Conservation (phyloP, 441 rosid genomes). For the Corymbia calophylla region DNA sequence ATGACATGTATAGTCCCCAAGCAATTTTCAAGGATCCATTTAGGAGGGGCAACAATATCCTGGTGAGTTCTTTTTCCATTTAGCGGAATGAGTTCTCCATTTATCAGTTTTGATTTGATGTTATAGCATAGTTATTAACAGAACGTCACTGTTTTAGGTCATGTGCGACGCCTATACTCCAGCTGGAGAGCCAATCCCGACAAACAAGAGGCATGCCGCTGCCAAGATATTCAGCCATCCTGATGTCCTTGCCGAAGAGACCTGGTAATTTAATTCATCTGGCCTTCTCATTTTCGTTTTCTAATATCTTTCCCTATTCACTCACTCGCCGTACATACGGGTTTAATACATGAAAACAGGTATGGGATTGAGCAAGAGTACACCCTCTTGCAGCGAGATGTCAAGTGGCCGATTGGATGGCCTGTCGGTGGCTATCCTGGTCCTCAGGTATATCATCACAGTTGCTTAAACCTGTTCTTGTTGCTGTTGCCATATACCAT, state of each 20-base stretch:
- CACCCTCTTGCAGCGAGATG: slow-evolving; percentile 11
- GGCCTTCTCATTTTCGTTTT: background rate
- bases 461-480: background rate
- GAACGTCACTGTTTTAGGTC: background rate
- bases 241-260: slow-evolving; percentile 4
- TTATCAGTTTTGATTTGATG: background rate
- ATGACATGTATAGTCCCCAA: background rate
- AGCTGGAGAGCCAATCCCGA: slow-evolving; percentile 11
- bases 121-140: background rate
- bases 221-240: slow-evolving; percentile 9
- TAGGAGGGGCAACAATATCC: slow-evolving; percentile 9
- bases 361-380: slow-evolving; percentile 14
- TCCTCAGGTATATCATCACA: slow-evolving; percentile 4
- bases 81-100: background rate
- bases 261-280: background rate
- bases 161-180: slow-evolving; percentile 15
- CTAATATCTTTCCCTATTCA: background rate
- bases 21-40: slow-evolving; percentile 11
- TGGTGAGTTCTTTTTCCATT: background rate
- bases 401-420: slow-evolving; percentile 12
- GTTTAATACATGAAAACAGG: background rate
- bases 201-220: slow-evolving; percentile 10
- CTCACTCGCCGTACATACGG: background rate
- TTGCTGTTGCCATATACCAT: background rate
- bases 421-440: slow-evolving; percentile 12